These are phyloP conservation scores for Zostera marina DNA, from an alignment of 116 monocot genomes.

Conservation along the genomic window DNA sequence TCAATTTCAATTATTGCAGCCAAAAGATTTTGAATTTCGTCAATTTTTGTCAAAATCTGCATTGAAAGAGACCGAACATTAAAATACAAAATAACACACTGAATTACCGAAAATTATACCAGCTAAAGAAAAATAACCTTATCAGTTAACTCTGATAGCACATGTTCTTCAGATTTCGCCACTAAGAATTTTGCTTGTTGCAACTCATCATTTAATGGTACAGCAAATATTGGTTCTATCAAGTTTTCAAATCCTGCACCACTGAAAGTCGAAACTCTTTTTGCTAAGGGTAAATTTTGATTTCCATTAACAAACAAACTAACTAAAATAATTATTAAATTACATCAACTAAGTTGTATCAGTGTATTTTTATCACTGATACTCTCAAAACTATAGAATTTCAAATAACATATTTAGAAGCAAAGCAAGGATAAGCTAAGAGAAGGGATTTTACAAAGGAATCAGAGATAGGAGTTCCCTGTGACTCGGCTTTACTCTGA, in stretches of 20 bases:
- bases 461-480: too few relatives aligned
- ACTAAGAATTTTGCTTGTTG: slow-evolving; percentile 41
- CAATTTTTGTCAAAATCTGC: slow-evolving; percentile 55
- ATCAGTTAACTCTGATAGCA: slow-evolving; percentile 56
- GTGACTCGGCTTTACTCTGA: too few relatives aligned
- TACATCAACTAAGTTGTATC: too few relatives aligned
- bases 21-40: slow-evolving; percentile 36
- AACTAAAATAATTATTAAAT: too few relatives aligned
- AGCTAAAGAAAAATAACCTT: slow-evolving; percentile 29
- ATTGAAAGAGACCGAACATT: slow-evolving; percentile 8
- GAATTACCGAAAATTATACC: slow-evolving; percentile 1
- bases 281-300: too few relatives aligned
- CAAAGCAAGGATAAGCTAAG: too few relatives aligned
- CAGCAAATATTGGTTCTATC: slow-evolving; percentile 62
- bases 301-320: too few relatives aligned
- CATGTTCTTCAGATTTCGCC: slow-evolving; percentile 60
- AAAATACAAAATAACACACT: background rate
- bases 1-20: slow-evolving; percentile 37
- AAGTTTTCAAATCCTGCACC: slow-evolving; percentile 43
- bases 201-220: slow-evolving; percentile 72
- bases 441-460: too few relatives aligned
- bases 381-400: too few relatives aligned
- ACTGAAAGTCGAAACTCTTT: too few relatives aligned
- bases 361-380: too few relatives aligned
- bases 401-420: too few relatives aligned